phyloP scores from a whole-genome alignment of 1,284 basidiomycete genomes.

The Ganoderma meredithae region DNA sequence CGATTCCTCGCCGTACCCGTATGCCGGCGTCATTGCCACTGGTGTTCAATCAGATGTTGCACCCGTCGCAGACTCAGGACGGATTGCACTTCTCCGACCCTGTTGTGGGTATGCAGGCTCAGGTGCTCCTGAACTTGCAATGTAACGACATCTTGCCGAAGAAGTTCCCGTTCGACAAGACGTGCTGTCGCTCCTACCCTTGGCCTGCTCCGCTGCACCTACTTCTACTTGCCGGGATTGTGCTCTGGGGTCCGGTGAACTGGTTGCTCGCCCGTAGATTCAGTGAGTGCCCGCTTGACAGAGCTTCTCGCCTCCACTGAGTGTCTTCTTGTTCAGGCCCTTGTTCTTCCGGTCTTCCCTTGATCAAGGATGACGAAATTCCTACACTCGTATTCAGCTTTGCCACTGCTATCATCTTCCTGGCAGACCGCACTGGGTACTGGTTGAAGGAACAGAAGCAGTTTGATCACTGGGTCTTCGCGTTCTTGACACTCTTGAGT shows the following conservation, averaged over 20 bases:
- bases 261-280: constrained; percentile 47
- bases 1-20: constrained; percentile 34
- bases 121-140: constrained; percentile 79
- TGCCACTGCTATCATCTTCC: constrained; percentile 70
- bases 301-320: not conserved
- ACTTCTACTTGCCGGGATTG: constrained; percentile 57
- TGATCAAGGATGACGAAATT: constrained; percentile 48
- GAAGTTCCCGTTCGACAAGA: constrained; percentile 77
- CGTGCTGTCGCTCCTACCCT: constrained; percentile 85
- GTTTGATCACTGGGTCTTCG: constrained; percentile 75
- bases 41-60: constrained; percentile 82
- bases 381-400: constrained; percentile 70
- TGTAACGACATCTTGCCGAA: constrained; percentile 83
- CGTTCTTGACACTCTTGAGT: constrained; percentile 59
- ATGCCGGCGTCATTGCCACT: constrained; percentile 67
- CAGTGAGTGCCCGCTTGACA: constrained; percentile 36
- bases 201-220: constrained; percentile 68
- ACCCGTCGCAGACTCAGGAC: constrained; percentile 77
- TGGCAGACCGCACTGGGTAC: constrained; percentile 82
- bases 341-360: constrained; percentile 43
- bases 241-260: constrained; percentile 65
- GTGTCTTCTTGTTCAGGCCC: constrained; percentile 34
- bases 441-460: constrained; percentile 92
- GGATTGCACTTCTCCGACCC: constrained; percentile 82
- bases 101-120: constrained; percentile 76